Base-by-base conservation (phyloP, 306 rosid species). In the Castanea crenata region DNA sequence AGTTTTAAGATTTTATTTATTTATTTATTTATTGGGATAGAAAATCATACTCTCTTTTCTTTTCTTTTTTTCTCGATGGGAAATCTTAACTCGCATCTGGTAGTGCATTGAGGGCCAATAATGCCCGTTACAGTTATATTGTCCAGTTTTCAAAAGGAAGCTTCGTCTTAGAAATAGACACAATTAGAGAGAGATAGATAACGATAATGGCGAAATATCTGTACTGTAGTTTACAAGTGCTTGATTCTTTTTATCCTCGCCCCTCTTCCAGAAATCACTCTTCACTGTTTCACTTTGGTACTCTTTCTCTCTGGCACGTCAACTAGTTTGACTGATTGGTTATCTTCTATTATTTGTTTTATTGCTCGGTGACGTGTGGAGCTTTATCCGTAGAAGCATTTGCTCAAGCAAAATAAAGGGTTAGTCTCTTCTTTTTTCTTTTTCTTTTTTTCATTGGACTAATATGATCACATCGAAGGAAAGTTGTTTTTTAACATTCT, bases 241-340 rank as follows among this genome's bases (percentile, higher is more conserved):
- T 59, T 35, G 25, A 3, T 62, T 62, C 16, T 34, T 62, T 68
- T 62, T 55, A 55, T 69, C 44, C 2, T 74, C 38, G 25, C 54
- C 61, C 55, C 16, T 71, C 69, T 75, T 74, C 71, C 16, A 20
- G 46, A 69, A 52, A 72, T 52, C 41, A 12, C 75, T 34, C 32
- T 2, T 73, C 58, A 29, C 78, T 81, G 85, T 46, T 80, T 85
- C 83, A 80, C 84, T 80, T 82, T 19, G 82, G 90, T 86, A 56
- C 69, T 46, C 25, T 74, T 76, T 76, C 25, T 64, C 29, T 78
- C 74, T 71, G 51, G 69, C 77, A 41, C 72, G 35, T 44, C n/a
- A 6, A 49, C 54, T 49, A 16, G 32, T 34, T 70, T 58, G 51
- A 13, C 6, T 29, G 2, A 58, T 78, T 69, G 44, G 31, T 61